A percentile compares a stretch with the other conserved stretches of the same genome.
These are phyloP conservation scores for Pseudogymnoascus sp. DNA, from an alignment of 2,329 filamentous ascomycete genomes.

Conservation along the genomic window DNA sequence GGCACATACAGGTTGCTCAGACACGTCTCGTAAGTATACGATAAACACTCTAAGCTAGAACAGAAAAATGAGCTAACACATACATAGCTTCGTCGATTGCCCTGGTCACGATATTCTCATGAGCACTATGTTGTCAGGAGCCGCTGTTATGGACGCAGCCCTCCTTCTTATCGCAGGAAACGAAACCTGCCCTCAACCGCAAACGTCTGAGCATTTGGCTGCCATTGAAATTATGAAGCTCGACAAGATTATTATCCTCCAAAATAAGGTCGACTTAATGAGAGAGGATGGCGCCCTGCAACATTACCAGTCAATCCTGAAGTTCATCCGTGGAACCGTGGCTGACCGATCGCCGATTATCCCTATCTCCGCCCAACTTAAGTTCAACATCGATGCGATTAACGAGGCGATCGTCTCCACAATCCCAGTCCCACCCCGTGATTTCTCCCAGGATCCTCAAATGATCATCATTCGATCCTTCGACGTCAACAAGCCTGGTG, in stretches of 20 bases:
- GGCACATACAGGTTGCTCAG: constrained; percentile 83
- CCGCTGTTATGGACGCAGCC: constrained; percentile 98
- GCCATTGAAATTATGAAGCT: constrained; percentile 99
- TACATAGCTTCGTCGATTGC: constrained; percentile 82
- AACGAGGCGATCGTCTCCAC: constrained; percentile 93
- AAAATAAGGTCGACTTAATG: constrained; percentile 99
- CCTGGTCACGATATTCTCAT: constrained; percentile 99
- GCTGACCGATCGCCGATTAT: constrained; percentile 93
- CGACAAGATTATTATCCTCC: constrained; percentile 97
- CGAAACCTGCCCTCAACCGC: constrained; percentile 95
- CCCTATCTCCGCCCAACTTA: constrained; percentile 93
- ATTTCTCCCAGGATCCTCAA: constrained; percentile 86
- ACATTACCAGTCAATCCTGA: constrained; percentile 94
- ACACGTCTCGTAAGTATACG: constrained; percentile 73
- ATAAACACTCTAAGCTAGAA: background rate
- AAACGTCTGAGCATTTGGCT: constrained; percentile 96
- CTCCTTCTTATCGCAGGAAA: constrained; percentile 95
- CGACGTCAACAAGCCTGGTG: constrained; percentile 99
- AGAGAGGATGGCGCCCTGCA: constrained; percentile 86
- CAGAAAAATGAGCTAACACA: constrained; percentile 21
- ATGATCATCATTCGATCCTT: constrained; percentile 99
- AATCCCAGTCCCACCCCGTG: constrained; percentile 83
- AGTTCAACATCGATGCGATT: constrained; percentile 98
- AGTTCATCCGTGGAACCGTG: constrained; percentile 96
- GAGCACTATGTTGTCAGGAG: constrained; percentile 99